Evolutionary conservation across 1,139 yeast genomes (phyloP), one percentile per base, ranked within the genome.

Genomic region (Pneumocystis canis): DNA sequence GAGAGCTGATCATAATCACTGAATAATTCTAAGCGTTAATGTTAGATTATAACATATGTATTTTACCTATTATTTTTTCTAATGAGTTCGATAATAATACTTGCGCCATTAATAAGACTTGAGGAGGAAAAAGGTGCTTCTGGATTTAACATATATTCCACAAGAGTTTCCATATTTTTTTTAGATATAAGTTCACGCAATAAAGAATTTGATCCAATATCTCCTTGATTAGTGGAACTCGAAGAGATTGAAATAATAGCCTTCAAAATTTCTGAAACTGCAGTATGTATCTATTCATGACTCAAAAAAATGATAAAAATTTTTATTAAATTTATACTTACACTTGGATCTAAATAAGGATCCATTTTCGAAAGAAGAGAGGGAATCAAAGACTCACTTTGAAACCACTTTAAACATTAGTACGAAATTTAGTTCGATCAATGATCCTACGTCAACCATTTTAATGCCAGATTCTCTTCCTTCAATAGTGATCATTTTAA

Each of bases 191-290:
- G 79, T 72, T 92, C 92, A 67, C 99, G 79, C 4, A 96, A 89
- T 62, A 92, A 79, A 73, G 92, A 97, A 73, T 92, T 92, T 7
- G 98, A 97, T 0, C 99, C 98, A 68, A 92, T 89, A 3, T 95
- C 87, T 20, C 95, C 86, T 69, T 85, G 87, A 67, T 82, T 85
- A 65, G 80, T 78, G 68, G 90, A 87, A 71, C 92, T 92, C n/a
- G 96, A 96, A 39, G 96, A 88, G 58, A 94, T 87, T 1, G 97
- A 86, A 37, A 92, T 87, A 71, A 94, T 82, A 0, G 97, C 97
- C 72, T 92, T 94, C 63, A 92, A 76, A 71, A 92, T 92, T 72
- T 92, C 99, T 11, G 97, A 95, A 1, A 96, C 95, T 0, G 97
- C 95, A 2, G 95, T 85, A 73, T 92, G 97, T 62, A 83, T 83